phyloP scores from a whole-genome alignment of 805 yeast genomes.

The Metschnikowia reukaufii region DNA sequence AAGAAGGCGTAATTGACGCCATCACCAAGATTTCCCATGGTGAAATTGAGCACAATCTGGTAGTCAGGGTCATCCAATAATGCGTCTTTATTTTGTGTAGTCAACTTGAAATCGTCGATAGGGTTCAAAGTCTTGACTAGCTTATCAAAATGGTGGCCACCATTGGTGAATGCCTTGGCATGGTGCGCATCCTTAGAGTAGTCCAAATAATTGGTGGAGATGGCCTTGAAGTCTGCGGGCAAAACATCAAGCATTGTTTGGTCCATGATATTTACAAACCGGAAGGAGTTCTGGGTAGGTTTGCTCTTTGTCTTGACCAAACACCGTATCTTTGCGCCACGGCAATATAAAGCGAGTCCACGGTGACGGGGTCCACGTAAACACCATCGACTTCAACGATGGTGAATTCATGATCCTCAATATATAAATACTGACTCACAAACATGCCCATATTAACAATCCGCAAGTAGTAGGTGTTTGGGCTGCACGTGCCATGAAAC shows the following conservation, averaged over 20 bases:
- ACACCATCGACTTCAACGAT: constrained; percentile 50
- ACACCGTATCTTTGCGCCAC: constrained; percentile 84
- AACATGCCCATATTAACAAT: constrained; percentile 69
- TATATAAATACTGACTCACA: constrained; percentile 56
- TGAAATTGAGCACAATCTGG: constrained; percentile 56
- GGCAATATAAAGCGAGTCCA: constrained; percentile 59
- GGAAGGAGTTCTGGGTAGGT: constrained; percentile 30
- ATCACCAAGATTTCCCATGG: constrained; percentile 68
- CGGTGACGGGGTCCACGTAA: constrained; percentile 55
- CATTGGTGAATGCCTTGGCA: constrained; percentile 28
- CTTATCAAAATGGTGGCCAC: constrained; percentile 33
- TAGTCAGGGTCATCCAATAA: constrained; percentile 61
- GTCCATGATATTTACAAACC: constrained; percentile 63
- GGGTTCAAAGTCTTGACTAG: constrained; percentile 29
- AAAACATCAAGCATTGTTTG: constrained; percentile 65
- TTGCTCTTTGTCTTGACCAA: constrained; percentile 61
- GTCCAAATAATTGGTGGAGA: constrained; percentile 54
- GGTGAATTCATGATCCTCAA: constrained; percentile 43
- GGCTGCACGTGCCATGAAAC: constrained; percentile 55
- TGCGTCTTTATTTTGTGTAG: constrained; percentile 55
- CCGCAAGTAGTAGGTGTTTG: constrained; percentile 62
- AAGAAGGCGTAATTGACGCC: constrained; percentile 79
- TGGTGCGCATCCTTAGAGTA: constrained; percentile 40
- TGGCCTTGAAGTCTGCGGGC: constrained; percentile 58
- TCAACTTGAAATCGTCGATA: constrained; percentile 75